Evolutionary conservation across 352 stramenopile species (phyloP), one percentile per base, ranked within the genome.

Genomic region (Globisporangium alternatum): DNA sequence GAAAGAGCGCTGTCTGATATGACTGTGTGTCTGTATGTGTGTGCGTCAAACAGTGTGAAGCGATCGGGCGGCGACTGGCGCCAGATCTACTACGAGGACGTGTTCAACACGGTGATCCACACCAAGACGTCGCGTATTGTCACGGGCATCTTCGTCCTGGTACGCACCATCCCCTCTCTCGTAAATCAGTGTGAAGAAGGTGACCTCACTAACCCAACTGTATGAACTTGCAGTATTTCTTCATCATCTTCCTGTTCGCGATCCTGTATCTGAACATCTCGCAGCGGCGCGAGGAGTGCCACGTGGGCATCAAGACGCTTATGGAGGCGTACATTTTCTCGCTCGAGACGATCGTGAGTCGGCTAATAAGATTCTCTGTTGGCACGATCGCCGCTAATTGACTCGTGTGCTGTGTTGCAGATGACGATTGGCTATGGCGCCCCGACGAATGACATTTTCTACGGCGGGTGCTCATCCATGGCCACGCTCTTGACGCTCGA

Each of bases 351-450:
- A 95, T 95, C 58, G 87, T 95, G 67, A 56, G 77, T 82, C 53
- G 9, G 9, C 12, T 9, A 15, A 2, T 44, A 19, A 7, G 41
- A 8, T 17, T 45, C 7, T 13, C 37, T 22, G 13, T 45, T 22
- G 15, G 17, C 10, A 15, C 49, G 31, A 15, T 13, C 19, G 5
- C 10, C 30, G 13, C 39, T n/a, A n/a, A 45, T 15, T n/a, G 13
- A 19, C 6, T n/a, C 67, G n/a, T 57, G 49, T 21, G 43, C 39
- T 13, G 3, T 72, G 13, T 21, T 37, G 25, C 35, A 95, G 87
- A 95, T 95, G 87, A 95, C 87, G 56, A 95, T 95, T 58, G 87
- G 87, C 7, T 95, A 95, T 45, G 85, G 87, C 4, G 87, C 87
- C 2, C 87, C 87, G 10, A 91, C 81, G n/a, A 83, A 93, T 55